Percentiles rank a stretch among this genome's conserved stretches.
phyloP scores from a whole-genome alignment of 2,329 filamentous ascomycete genomes.

The Metarhizium robertsii region DNA sequence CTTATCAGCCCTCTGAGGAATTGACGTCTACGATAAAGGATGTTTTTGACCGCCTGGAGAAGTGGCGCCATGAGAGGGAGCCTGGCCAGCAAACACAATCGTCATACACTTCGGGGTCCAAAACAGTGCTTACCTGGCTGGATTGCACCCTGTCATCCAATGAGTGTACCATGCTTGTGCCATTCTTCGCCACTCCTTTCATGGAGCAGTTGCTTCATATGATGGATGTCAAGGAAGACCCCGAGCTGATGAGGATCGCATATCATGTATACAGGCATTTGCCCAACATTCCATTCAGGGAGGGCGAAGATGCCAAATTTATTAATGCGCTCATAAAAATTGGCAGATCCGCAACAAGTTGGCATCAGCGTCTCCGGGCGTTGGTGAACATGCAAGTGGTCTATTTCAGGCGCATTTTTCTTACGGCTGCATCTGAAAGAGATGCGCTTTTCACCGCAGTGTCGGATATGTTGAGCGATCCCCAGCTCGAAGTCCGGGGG shows the following conservation, averaged over 20 bases:
- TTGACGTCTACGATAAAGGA: conserved; percentile 63
- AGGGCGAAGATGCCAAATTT: conserved; percentile 76
- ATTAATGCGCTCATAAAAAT: conserved; percentile 81
- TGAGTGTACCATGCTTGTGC: conserved; percentile 82
- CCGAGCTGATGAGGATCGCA: conserved; percentile 84
- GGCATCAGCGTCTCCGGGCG: conserved; percentile 91
- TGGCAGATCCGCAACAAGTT: conserved; percentile 72
- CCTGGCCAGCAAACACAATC: conserved; percentile 90
- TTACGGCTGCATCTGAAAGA: conserved; percentile 67
- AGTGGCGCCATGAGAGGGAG: conserved; percentile 75
- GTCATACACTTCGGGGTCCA: conserved; percentile 89
- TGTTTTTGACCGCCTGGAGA: conserved; percentile 71
- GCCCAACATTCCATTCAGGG: conserved; percentile 86
- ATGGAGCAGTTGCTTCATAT: conserved; percentile 94
- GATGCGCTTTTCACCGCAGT: conserved; percentile 81
- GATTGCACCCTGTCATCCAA: conserved; percentile 85
- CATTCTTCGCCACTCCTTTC: conserved; percentile 83
- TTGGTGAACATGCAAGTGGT: conserved; percentile 98
- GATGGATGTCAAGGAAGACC: conserved; percentile 99
- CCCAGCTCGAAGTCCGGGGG: conserved; percentile 87
- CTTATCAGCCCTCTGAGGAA: conserved; percentile 70
- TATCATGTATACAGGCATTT: conserved; percentile 97
- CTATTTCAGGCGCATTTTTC: conserved; percentile 92
- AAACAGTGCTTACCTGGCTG: conserved; percentile 92
- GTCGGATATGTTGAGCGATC: conserved; percentile 87